Evolutionary conservation across 257 asterid genomes (phyloP).

Genomic region (Haberlea rhodopensis): DNA sequence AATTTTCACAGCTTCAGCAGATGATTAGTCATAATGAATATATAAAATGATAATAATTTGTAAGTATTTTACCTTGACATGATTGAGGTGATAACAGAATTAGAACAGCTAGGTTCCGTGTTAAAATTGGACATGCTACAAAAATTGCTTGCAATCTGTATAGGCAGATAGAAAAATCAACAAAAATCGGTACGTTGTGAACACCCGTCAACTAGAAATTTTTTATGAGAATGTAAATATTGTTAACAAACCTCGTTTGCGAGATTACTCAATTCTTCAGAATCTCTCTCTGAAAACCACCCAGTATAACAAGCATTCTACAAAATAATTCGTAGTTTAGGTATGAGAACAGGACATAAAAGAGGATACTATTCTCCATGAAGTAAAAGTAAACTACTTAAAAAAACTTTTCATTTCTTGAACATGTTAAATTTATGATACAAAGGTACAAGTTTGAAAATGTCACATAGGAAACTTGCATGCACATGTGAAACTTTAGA

Average conservation of each 20-base stretch:
- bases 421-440: too few species aligned
- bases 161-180: conserved; percentile 13
- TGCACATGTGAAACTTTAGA: not conserved
- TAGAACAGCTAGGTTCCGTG: conserved; percentile 46
- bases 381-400: not conserved
- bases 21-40: conserved; percentile 18
- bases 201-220: conserved; percentile 8
- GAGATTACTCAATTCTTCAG: conserved; percentile 55
- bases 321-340: conserved; percentile 31
- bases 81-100: conserved; percentile 47
- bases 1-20: conserved; percentile 8
- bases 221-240: not conserved
- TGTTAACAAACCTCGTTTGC: conserved; percentile 53
- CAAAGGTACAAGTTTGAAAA: not conserved
- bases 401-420: not conserved
- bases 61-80: conserved; percentile 57
- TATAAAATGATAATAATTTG: conserved; percentile 9
- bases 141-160: conserved; percentile 51
- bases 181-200: conserved; percentile 10
- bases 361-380: not conserved
- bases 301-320: conserved; percentile 74
- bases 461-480: not conserved
- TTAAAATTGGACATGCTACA: conserved; percentile 42
- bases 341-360: not conserved
- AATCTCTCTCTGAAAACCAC: conserved; percentile 65